Base-by-base conservation (phyloP, 225 moss, liverwort and hornwort species). In the Climacium dendroides region DNA sequence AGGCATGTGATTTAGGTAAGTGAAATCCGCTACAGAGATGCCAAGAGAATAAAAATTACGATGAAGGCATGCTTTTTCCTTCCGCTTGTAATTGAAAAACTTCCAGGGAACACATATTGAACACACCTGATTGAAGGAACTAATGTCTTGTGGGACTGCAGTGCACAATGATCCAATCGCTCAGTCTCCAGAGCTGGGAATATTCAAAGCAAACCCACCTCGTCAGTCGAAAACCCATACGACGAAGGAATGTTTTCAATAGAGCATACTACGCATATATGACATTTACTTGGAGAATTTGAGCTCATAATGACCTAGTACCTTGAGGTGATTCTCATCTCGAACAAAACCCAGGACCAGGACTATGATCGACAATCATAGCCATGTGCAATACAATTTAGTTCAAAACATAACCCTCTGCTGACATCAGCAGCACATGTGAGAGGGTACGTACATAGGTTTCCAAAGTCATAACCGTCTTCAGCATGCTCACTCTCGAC, bases 121-220 rank as follows among this genome's bases (percentile, higher is more conserved):
- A 86, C 90, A 81, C 57, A 93, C 93, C 90, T 86, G 74, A 86
- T 58, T 39, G 88, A 84, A 84, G 92, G 88, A 41, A 88, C 63
- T 50, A 74, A 30, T 48, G 91, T 87, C 79, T 94, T 88, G 55
- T 91, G 95, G 83, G 92, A 92, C 43, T 87, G 92, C 39, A 93
- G 60, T 17, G 92, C 82, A 87, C 87, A 93, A 78, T 94, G 94
- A 79, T 97, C 94, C 75, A 95, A 88, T 76, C 90, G 94, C 81
- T 97, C 96, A 58, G 87, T 74, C 86, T 95, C 94, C 82, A 97
- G 83, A 85, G 94, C 97, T 97, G 91, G 16, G 39, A 82, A 75
- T 60, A 24, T 79, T n/a, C 37, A 70, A 73, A 59, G 35, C 12
- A 34, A 80, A n/a, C 23, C 23, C 64, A 82, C 45, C 74, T 65